phyloP scores from a whole-genome alignment of 108 stramenopile species.

The Hondaea fermentalgiana region DNA sequence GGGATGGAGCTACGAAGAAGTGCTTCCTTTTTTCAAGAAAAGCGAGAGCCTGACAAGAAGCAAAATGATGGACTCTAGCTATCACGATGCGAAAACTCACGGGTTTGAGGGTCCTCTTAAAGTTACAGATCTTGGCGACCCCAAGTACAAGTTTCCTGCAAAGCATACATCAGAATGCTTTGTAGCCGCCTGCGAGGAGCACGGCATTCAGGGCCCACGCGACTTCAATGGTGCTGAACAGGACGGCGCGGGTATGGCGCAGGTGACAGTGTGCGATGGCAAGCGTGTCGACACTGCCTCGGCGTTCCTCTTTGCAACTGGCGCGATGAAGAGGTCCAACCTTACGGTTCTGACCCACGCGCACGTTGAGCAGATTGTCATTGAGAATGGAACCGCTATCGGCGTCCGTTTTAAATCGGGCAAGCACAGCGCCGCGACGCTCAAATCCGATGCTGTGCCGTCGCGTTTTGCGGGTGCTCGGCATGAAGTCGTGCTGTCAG shows the following conservation, averaged over 20 bases:
- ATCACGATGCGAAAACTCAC: neutral
- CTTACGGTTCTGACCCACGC: neutral
- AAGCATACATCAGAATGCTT: neutral
- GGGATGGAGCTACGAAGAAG: constrained; percentile 29
- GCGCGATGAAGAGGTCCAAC: neutral
- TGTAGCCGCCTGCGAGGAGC: constrained; percentile 26
- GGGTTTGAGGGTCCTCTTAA: constrained; percentile 21
- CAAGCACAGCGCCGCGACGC: neutral
- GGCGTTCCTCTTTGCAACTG: neutral
- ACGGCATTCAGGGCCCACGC: constrained; percentile 19
- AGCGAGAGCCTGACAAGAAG: neutral
- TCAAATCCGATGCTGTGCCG: neutral
- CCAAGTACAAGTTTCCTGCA: neutral
- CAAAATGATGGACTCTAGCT: neutral
- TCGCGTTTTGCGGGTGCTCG: neutral
- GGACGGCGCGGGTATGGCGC: constrained; percentile 14
- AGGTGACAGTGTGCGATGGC: neutral
- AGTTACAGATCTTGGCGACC: constrained; percentile 27
- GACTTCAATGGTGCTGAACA: constrained; percentile 34
- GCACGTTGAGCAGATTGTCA: neutral
- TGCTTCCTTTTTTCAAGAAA: constrained; percentile 39
- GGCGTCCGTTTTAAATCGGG: neutral
- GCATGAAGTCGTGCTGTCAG: constrained; percentile 54
- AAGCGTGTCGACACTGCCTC: neutral
- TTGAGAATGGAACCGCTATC: neutral